Evolutionary conservation across 2,329 filamentous ascomycete species (phyloP).

Genomic region (Hypoxylon sp.): DNA sequence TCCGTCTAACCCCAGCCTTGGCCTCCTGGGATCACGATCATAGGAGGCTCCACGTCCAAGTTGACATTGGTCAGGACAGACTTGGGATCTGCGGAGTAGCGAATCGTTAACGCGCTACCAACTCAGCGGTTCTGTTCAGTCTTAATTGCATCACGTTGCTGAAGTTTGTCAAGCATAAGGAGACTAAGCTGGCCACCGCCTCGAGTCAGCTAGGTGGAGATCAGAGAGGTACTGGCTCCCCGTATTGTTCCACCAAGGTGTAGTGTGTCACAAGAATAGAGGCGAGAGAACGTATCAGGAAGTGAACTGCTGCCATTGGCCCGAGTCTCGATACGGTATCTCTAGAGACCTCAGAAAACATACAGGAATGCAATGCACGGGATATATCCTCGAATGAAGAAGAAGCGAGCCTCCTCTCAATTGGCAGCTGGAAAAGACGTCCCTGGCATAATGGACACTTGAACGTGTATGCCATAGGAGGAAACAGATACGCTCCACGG

Average conservation of each 20-base stretch:
- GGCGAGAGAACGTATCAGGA: neutral
- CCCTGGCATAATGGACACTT: slow-evolving; percentile 26
- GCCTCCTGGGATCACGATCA: slow-evolving; percentile 38
- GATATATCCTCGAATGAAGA: slow-evolving; percentile 4
- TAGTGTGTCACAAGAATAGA: neutral
- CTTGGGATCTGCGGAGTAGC: slow-evolving; percentile 46
- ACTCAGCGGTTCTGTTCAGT: slow-evolving; percentile 37
- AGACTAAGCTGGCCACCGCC: slow-evolving; percentile 38
- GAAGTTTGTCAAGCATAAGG: slow-evolving; percentile 30
- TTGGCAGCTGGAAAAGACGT: slow-evolving; percentile 16
- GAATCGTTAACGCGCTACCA: slow-evolving; percentile 43
- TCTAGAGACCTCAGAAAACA: neutral
- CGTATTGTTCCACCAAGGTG: slow-evolving; percentile 24
- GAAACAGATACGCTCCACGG: slow-evolving; percentile 34
- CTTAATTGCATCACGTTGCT: slow-evolving; percentile 36
- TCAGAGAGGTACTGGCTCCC: slow-evolving; percentile 10
- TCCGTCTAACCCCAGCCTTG: slow-evolving; percentile 41
- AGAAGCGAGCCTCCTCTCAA: slow-evolving; percentile 17
- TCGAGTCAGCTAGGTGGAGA: slow-evolving; percentile 43
- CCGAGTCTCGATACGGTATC: neutral
- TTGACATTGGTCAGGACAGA: slow-evolving; percentile 35
- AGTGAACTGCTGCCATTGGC: slow-evolving; percentile 9
- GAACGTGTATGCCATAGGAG: slow-evolving; percentile 34
- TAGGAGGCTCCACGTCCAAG: slow-evolving; percentile 41
- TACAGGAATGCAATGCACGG: neutral